These are phyloP conservation scores for Helenozyma rhizophorensis DNA, from an alignment of 805 yeast species.

Conservation along the genomic window DNA sequence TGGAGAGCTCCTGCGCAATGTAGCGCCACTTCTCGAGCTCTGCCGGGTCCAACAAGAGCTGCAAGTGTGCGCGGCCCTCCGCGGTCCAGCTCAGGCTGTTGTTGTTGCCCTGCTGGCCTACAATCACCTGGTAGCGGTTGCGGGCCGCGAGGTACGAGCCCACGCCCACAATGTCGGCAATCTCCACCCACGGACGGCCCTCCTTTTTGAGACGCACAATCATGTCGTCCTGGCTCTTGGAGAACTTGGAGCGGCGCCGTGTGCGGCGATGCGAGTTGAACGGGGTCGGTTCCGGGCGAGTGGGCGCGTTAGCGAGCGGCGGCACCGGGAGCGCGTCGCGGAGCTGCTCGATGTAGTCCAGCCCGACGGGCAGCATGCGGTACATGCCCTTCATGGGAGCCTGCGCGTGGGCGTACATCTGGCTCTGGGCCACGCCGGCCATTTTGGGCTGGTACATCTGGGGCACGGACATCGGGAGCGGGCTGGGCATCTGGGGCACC, in stretches of 20 bases:
- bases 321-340: constrained; percentile 42
- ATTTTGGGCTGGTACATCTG: no score
- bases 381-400: not conserved
- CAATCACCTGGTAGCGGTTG: constrained; percentile 72
- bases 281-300: constrained; percentile 39
- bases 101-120: constrained; percentile 76
- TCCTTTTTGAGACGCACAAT: constrained; percentile 57
- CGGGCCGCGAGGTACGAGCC: constrained; percentile 70
- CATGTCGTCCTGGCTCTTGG: constrained; percentile 62
- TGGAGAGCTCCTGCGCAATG: constrained; percentile 58
- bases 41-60: constrained; percentile 37
- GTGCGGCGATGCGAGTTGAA: constrained; percentile 45
- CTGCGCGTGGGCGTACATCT: not conserved
- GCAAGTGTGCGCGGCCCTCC: constrained; percentile 50
- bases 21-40: constrained; percentile 31
- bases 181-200: constrained; percentile 71
- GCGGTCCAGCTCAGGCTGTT: constrained; percentile 60
- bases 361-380: not conserved
- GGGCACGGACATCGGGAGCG: no score
- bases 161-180: constrained; percentile 60
- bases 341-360: constrained; percentile 23
- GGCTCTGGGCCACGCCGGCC: not conserved
- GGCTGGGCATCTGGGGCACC: no score
- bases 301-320: constrained; percentile 41
- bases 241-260: constrained; percentile 63